A percentile compares a stretch with the other conserved stretches of the same genome.
Evolutionary conservation across 192 early-diverging fungal species (phyloP).

Genomic region (Piromyces sp.): DNA sequence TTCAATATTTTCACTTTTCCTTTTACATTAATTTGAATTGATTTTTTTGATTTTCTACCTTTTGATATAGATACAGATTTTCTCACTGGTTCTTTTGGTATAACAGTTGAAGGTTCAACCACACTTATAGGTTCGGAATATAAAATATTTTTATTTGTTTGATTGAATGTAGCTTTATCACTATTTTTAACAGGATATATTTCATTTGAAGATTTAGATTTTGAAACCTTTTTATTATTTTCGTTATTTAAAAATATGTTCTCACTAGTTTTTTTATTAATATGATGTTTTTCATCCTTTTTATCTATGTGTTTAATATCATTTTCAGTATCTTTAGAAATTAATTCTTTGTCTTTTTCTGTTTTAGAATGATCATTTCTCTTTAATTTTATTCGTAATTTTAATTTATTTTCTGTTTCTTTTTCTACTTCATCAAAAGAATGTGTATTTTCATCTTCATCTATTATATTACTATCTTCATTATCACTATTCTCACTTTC

Average conservation of each 20-base stretch:
- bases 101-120: not conserved
- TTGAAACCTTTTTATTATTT: not conserved
- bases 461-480: conserved; percentile 6
- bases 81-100: not conserved
- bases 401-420: conserved; percentile 1
- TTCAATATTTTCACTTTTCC: not conserved
- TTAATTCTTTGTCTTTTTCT: not conserved
- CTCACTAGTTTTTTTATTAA: too few species aligned
- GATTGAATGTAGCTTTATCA: not conserved
- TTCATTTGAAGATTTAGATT: not conserved
- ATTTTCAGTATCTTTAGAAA: not conserved
- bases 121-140: not conserved
- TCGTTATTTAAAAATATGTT: too few species aligned
- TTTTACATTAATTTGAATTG: not conserved
- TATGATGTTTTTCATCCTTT: too few species aligned
- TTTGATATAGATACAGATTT: not conserved
- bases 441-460: conserved; percentile 13
- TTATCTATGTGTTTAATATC: too few species aligned
- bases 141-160: not conserved
- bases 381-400: not conserved
- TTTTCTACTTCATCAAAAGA: conserved; percentile 10
- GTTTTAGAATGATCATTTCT: not conserved
- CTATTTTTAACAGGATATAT: not conserved
- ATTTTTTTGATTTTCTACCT: not conserved
- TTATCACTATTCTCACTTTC: conserved; percentile 6